Conservation (phyloP, 1,139 yeast genomes). For the Torulaspora globosa region DNA sequence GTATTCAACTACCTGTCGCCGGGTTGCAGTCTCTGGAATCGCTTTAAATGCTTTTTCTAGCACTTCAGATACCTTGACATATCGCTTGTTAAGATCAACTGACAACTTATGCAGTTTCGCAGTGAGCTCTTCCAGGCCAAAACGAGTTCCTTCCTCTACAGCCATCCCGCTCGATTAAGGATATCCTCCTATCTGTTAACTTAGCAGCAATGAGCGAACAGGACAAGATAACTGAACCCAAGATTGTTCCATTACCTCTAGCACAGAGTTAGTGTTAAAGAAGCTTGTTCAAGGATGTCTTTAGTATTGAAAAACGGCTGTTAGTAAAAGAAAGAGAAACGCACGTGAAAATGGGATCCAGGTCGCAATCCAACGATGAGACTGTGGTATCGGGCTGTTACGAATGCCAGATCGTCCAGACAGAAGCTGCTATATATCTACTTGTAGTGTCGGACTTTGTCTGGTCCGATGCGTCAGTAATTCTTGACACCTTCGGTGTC, state of each 20-base stretch:
- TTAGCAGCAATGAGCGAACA: background rate
- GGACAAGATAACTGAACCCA: background rate
- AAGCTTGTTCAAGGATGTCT: background rate
- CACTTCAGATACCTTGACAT: conserved; percentile 58
- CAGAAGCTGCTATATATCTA: background rate
- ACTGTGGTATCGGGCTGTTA: background rate
- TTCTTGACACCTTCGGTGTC: background rate
- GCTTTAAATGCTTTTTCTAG: conserved; percentile 58
- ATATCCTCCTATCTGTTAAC: background rate
- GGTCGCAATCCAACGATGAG: background rate
- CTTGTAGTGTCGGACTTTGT: background rate
- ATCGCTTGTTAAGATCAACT: conserved; percentile 51
- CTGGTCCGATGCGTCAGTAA: conserved; percentile 1
- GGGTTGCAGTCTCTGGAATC: conserved; percentile 71
- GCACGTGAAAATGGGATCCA: background rate
- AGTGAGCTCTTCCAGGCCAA: conserved; percentile 9
- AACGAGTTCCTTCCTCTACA: background rate
- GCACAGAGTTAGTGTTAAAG: background rate
- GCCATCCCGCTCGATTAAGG: background rate
- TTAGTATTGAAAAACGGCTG: background rate
- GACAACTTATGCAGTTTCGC: conserved; percentile 10
- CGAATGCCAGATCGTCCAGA: background rate
- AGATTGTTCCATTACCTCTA: background rate
- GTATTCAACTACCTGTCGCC: conserved; percentile 76
- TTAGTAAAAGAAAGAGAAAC: background rate